phyloP scores from a whole-genome alignment of 805 yeast genomes.

The Pichia californica region DNA sequence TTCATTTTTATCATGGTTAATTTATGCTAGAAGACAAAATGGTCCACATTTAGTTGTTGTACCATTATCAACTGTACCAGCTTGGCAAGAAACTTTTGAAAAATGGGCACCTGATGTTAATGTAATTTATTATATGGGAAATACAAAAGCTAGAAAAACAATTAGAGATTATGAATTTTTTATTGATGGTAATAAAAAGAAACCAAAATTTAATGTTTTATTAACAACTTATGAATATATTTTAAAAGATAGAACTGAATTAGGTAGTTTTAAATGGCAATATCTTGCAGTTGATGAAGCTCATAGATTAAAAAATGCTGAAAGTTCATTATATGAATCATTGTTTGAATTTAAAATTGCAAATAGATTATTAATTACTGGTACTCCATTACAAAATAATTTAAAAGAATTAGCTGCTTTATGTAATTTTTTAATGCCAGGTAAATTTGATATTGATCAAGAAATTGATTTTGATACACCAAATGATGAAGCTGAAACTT shows the following conservation, averaged over 20 bases:
- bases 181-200: constrained; percentile 46
- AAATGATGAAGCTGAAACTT: constrained; percentile 78
- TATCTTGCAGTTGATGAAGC: constrained; percentile 98
- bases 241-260: constrained; percentile 74
- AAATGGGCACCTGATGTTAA: constrained; percentile 96
- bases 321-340: constrained; percentile 86
- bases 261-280: constrained; percentile 89
- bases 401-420: constrained; percentile 92
- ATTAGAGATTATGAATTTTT: constrained; percentile 85
- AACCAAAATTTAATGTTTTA: constrained; percentile 85
- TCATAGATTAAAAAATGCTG: constrained; percentile 91
- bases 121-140: constrained; percentile 89
- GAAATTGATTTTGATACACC: constrained; percentile 94
- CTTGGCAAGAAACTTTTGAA: constrained; percentile 99
- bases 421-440: constrained; percentile 94
- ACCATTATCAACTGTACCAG: constrained; percentile 92
- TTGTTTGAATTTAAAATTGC: constrained; percentile 73
- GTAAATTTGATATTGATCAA: constrained; percentile 80
- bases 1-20: constrained; percentile 87
- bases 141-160: constrained; percentile 73
- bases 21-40: constrained; percentile 91
- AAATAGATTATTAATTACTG: constrained; percentile 87
- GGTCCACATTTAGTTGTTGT: constrained; percentile 98
- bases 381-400: constrained; percentile 96
- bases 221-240: constrained; percentile 96